Evolutionary conservation across 2,329 filamentous ascomycete species (phyloP), one percentile per base, ranked within the genome.

Genomic region (Lomentospora prolificans): DNA sequence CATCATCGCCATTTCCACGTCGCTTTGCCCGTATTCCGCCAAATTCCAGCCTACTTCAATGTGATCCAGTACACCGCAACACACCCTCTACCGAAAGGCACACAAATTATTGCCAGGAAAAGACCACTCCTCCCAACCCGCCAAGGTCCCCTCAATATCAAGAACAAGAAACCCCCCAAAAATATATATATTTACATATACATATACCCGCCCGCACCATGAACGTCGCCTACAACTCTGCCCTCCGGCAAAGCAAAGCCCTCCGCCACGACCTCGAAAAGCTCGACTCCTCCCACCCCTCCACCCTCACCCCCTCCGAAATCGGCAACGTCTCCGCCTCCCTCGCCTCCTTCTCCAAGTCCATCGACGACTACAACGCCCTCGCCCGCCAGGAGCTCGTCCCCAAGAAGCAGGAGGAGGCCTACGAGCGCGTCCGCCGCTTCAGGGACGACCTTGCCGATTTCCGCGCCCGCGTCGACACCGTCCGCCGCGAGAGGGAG

Each of bases 311-410:
- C 65, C 71, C 72, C 4, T 68, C 70, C 61, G 63, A 69, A 59
- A 66, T 77, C 70, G 86, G 86, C 66, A 87, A 90, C 70, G 82
- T 90, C 60, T 86, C 86, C n/a, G 86, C 84, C 19, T 88, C 88
- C 12, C 74, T 95, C 28, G 84, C 87, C 46, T 72, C 90, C 58
- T 90, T 99, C 69, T 82, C 87, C 50, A 89, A 94, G 59, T 95
- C 90, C 1, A 79, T 99, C 61, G 91, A 96, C 72, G 91, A 96
- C 67, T 99, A 99, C 75, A 83, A 87, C 64, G 80, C 81, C 56
- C 82, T 95, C 28, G 87, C 91, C 1, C 88, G 89, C 61, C 88
- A 92, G 64, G 94, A 99, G 70, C 82, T 96, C 30, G 91, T 95
- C 57, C 81, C 87, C 3, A 86, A 89, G 58, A 99, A 97, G 72